Evolutionary conservation across 129 eudicot genomes (phyloP).

Genomic region (Cynara cardunculus): DNA sequence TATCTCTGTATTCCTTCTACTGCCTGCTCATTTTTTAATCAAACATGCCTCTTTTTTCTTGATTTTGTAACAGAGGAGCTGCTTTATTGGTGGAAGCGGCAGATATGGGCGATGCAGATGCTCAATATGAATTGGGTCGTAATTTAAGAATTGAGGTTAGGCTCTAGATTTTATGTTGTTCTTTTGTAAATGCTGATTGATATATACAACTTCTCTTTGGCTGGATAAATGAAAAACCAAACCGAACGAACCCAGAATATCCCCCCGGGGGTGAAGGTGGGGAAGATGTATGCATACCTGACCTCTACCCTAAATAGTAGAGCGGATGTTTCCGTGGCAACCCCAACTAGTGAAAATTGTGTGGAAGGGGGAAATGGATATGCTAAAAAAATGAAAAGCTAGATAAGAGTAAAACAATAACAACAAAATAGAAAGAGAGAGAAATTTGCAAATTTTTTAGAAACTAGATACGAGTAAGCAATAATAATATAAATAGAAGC

Average conservation of each 20-base stretch:
- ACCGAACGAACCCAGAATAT: background rate
- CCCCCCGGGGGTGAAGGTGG: background rate
- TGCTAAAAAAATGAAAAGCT: background rate
- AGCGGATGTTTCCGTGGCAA: background rate
- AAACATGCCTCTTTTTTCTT: background rate
- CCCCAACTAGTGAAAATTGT: background rate
- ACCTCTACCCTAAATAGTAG: background rate
- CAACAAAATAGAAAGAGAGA: background rate
- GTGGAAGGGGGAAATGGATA: no score
- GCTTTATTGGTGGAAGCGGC: constrained; percentile 90
- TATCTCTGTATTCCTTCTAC: background rate
- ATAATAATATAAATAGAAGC: background rate
- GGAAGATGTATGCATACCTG: no score
- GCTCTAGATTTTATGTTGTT: background rate
- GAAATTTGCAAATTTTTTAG: background rate
- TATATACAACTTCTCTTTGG: background rate
- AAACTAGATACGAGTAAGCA: background rate
- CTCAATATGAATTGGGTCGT: constrained; percentile 78
- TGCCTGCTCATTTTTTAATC: background rate
- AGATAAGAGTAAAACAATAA: background rate
- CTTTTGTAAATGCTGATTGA: background rate
- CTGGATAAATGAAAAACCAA: background rate
- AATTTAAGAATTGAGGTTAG: constrained; percentile 71
- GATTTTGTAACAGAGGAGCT: constrained; percentile 57
- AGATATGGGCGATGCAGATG: constrained; percentile 91